These are phyloP conservation scores for Cytospora leucostoma DNA, from an alignment of 2,329 filamentous ascomycete genomes.

Conservation along the genomic window DNA sequence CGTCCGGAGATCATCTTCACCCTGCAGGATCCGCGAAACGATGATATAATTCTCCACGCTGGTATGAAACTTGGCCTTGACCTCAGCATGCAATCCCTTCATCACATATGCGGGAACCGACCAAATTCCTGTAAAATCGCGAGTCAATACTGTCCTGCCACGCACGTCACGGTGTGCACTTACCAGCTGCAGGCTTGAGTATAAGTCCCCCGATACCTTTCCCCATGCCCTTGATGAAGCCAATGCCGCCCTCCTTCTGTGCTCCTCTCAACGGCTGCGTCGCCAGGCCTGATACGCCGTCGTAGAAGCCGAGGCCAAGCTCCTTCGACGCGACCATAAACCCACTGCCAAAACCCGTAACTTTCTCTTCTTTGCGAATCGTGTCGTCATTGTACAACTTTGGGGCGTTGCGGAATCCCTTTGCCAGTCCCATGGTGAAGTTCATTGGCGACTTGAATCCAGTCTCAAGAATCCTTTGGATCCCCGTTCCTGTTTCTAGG, in stretches of 20 bases:
- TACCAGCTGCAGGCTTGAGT: constrained; percentile 78
- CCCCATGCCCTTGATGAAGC: constrained; percentile 76
- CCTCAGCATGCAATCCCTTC: constrained; percentile 78
- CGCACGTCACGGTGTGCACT: constrained; percentile 33
- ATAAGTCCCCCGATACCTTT: constrained; percentile 82
- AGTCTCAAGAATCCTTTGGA: constrained; percentile 72
- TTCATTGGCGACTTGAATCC: constrained; percentile 81
- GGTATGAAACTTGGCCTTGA: constrained; percentile 69
- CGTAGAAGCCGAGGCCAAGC: constrained; percentile 75
- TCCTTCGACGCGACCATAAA: constrained; percentile 77
- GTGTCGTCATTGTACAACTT: constrained; percentile 83
- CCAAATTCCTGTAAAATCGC: constrained; percentile 54
- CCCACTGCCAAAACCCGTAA: constrained; percentile 75
- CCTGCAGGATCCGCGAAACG: constrained; percentile 73
- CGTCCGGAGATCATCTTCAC: constrained; percentile 63
- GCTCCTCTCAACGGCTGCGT: constrained; percentile 71
- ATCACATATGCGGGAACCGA: constrained; percentile 78
- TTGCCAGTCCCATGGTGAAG: constrained; percentile 77
- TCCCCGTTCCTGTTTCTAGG: constrained; percentile 64
- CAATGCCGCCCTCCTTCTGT: constrained; percentile 51
- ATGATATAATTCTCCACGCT: constrained; percentile 80
- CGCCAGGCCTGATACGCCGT: constrained; percentile 78
- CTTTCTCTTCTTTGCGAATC: constrained; percentile 74
- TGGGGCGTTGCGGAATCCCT: constrained; percentile 86
- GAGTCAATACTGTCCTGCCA: neutral